phyloP scores from a whole-genome alignment of 345 rosid species.

The Pistacia vera region DNA sequence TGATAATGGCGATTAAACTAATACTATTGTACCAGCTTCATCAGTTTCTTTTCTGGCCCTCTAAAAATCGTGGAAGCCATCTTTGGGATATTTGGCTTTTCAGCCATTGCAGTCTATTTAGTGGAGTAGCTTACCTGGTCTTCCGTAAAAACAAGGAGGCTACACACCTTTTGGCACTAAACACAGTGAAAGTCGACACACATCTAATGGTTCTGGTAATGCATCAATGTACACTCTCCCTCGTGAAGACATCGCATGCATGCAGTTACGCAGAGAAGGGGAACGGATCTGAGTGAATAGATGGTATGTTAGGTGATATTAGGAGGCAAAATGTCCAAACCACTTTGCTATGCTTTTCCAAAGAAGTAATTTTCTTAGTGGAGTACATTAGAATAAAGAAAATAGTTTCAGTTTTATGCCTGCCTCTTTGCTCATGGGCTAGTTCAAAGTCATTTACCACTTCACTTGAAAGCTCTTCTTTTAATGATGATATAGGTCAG shows the following conservation, averaged over 20 bases:
- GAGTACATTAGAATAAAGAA: conserved; percentile 8
- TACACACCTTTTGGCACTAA: conserved; percentile 47
- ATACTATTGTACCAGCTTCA: conserved; percentile 65
- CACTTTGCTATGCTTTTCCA: neutral
- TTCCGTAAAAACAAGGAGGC: conserved; percentile 57
- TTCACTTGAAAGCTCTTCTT: neutral
- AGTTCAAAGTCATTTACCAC: neutral
- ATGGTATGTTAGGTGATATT: neutral
- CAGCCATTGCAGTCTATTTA: conserved; percentile 57
- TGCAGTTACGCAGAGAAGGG: conserved; percentile 62
- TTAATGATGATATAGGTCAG: neutral
- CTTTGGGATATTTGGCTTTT: conserved; percentile 68
- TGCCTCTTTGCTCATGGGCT: neutral
- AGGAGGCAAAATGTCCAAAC: neutral
- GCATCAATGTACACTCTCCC: conserved; percentile 37
- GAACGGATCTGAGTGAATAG: conserved; percentile 24
- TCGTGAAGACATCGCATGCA: conserved; percentile 65
- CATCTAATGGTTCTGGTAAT: conserved; percentile 21
- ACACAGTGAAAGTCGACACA: conserved; percentile 33
- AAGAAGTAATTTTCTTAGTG: conserved; percentile 1
- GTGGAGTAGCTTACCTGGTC: conserved; percentile 71
- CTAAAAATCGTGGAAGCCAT: conserved; percentile 42
- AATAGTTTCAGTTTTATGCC: neutral
- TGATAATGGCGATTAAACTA: conserved; percentile 81
- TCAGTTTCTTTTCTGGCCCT: conserved; percentile 52